phyloP scores from a whole-genome alignment of 768 basidiomycete species.

The Cantharellus anzutake region DNA sequence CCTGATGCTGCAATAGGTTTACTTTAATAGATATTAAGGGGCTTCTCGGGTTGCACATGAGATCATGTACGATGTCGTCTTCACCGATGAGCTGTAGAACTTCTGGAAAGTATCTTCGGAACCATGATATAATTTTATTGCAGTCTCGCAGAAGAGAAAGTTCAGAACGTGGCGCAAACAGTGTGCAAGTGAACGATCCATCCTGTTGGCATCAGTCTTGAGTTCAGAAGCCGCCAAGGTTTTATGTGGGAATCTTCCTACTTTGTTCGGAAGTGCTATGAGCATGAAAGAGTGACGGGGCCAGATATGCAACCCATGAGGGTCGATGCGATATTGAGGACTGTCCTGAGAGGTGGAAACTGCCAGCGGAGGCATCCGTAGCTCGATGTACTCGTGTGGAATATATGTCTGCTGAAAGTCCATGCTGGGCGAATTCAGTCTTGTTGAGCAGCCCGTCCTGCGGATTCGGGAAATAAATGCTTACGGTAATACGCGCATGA shows the following conservation, averaged over 20 bases:
- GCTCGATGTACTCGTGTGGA: constrained; percentile 88
- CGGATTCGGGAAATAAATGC: neutral
- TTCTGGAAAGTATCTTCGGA: constrained; percentile 70
- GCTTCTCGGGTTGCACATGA: constrained; percentile 68
- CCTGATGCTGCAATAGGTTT: constrained; percentile 13
- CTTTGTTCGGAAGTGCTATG: constrained; percentile 94
- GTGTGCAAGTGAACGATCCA: constrained; percentile 90
- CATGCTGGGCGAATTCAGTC: constrained; percentile 38
- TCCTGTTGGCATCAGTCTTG: constrained; percentile 34
- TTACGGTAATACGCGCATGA: constrained; percentile 59
- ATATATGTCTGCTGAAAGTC: constrained; percentile 92
- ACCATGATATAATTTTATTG: constrained; percentile 44
- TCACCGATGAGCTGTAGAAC: constrained; percentile 76
- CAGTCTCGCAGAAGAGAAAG: constrained; percentile 35
- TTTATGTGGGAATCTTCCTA: constrained; percentile 17
- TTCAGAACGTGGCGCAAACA: constrained; percentile 71
- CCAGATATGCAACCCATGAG: constrained; percentile 97
- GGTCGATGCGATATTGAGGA: constrained; percentile 67
- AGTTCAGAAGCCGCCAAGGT: neutral
- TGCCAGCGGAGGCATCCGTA: constrained; percentile 71
- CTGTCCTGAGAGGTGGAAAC: constrained; percentile 24
- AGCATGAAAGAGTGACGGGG: constrained; percentile 99
- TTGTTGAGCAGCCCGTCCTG: neutral
- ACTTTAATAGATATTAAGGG: constrained; percentile 89
- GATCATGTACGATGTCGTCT: constrained; percentile 54